Base-by-base conservation (phyloP, 1,284 basidiomycete genomes). In the Ustilago loliicola region DNA sequence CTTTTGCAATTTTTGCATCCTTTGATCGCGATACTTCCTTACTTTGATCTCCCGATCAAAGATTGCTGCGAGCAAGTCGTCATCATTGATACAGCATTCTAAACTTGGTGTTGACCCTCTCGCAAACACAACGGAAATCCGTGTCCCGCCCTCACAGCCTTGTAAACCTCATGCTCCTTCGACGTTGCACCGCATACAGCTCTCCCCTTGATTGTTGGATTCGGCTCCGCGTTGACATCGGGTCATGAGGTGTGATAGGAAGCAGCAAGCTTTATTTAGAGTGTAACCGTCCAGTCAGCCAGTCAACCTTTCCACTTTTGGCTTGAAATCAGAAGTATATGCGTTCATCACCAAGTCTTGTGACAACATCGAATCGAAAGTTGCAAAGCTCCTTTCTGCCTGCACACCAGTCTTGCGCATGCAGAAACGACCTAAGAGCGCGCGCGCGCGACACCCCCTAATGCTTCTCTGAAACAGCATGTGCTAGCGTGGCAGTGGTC, bases 1-100 rank as follows among this genome's bases (percentile, higher is more conserved):
- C 11, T 45, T 45, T 45, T 21, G 27, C 13, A 25, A 13, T 30
- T 34, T 32, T 36, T 32, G 30, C 38, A 11, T 10, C 40, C 29
- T 58, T 58, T 58, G 11, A 38, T 57, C 32, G 6, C 21, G 32
- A 38, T 38, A 11, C 3, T 34, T 32, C 10, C n/a, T 6, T 7
- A 2, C 15, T 50, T 50, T 50, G 25, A 50, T 50, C 48, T 50
- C 48, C 48, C 48, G 48, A 50, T 57, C n/a, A 19, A 45, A 57
- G 25, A 10, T 45, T 8, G 32, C 15, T 13, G 25, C 13, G 9
- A 17, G 25, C 50, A 30, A 11, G 17, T 5, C 13, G 19, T 27
- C 55, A 25, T 54, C 52, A 38, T 54, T n/a, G 32, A 45, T 11
- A 7, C 55, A 29, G 55, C 55, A 38, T 57, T 42, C 55, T 57